Percentiles rank a stretch among this genome's conserved stretches.
Conservation (phyloP, 169 alveolate species). For the Plasmodium yoelii region DNA sequence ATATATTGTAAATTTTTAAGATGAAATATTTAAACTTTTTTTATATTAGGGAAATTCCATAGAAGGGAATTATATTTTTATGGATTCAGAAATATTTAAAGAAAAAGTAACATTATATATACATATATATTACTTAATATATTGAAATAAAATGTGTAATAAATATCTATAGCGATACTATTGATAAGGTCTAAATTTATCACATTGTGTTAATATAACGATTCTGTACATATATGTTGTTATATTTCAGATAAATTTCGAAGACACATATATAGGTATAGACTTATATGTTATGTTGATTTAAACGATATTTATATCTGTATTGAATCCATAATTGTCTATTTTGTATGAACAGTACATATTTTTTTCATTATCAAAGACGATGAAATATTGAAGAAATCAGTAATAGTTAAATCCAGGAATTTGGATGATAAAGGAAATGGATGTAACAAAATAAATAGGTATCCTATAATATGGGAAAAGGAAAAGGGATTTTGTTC, state of each 20-base stretch:
- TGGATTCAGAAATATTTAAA: constrained; percentile 43
- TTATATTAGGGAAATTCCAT: constrained; percentile 34
- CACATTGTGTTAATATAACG: too few relatives aligned
- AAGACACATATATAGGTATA: constrained; percentile 48
- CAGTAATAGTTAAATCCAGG: constrained; percentile 13
- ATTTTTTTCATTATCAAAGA: constrained; percentile 1
- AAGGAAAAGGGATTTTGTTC: constrained; percentile 29
- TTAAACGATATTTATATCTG: background rate
- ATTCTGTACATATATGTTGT: too few relatives aligned
- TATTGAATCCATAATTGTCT: background rate
- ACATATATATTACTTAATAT: too few relatives aligned
- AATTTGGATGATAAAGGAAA: constrained; percentile 37
- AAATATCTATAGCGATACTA: too few relatives aligned
- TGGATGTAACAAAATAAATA: constrained; percentile 21
- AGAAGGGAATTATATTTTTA: constrained; percentile 59
- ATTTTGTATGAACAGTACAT: background rate
- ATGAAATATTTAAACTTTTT: background rate
- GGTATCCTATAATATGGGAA: constrained; percentile 32
- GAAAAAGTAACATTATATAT: constrained; percentile 15
- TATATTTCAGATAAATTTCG: constrained; percentile 15
- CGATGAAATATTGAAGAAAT: constrained; percentile 17
- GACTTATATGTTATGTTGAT: background rate
- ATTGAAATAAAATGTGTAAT: too few relatives aligned
- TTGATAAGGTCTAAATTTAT: too few relatives aligned
- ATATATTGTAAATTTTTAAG: too few relatives aligned